These are phyloP conservation scores for Combretum micranthum DNA, from an alignment of 345 rosid genomes.

Conservation along the genomic window DNA sequence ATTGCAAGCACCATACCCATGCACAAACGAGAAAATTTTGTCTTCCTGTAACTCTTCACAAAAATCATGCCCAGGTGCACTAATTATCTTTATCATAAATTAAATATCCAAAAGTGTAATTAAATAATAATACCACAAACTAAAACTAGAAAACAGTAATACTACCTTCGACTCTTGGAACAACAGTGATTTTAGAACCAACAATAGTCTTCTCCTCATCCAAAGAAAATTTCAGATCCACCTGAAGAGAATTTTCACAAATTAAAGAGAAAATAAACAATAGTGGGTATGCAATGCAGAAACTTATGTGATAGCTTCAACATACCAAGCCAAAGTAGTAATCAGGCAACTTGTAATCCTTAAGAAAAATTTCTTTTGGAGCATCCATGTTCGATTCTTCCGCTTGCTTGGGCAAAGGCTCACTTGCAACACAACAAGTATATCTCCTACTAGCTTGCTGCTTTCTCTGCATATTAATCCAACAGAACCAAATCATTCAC, in stretches of 20 bases:
- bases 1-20: too few species aligned
- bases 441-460: constrained; percentile 42
- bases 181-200: constrained; percentile 65
- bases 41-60: too few species aligned
- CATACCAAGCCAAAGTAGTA: constrained; percentile 81
- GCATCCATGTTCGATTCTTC: constrained; percentile 74
- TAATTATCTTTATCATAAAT: too few species aligned
- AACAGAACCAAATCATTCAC: constrained; percentile 13
- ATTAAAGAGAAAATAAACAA: constrained; percentile 6
- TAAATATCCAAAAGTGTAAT: too few species aligned
- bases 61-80: too few species aligned
- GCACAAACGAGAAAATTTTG: too few species aligned
- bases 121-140: not conserved
- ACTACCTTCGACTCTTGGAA: constrained; percentile 80
- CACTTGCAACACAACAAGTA: constrained; percentile 75
- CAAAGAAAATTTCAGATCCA: constrained; percentile 69
- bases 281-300: not conserved
- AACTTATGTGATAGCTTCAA: constrained; percentile 7
- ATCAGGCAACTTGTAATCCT: constrained; percentile 89
- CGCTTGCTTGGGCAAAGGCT: constrained; percentile 42
- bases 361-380: constrained; percentile 86
- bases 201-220: constrained; percentile 96
- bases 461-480: constrained; percentile 37
- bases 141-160: not conserved
- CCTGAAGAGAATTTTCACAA: constrained; percentile 33